These are phyloP conservation scores for Cystobasidium onofrii DNA, from an alignment of 768 basidiomycete genomes.

Conservation along the genomic window DNA sequence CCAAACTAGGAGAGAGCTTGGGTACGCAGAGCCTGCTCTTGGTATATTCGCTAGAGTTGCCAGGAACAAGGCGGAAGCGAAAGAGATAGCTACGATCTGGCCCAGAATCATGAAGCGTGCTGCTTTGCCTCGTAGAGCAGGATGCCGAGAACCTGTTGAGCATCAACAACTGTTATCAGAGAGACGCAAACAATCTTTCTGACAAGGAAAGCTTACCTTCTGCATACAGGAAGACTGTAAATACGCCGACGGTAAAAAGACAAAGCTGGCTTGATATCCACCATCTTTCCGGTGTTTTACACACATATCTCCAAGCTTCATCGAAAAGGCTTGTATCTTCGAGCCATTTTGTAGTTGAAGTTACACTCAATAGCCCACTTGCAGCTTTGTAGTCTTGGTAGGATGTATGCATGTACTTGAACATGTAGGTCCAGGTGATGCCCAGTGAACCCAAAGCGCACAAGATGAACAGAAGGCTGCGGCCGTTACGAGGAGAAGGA, in stretches of 20 bases:
- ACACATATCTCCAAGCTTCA: slow-evolving; percentile 46
- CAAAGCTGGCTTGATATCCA: slow-evolving; percentile 66
- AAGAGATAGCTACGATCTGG: slow-evolving; percentile 62
- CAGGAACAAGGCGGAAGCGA: slow-evolving; percentile 60
- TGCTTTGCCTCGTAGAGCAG: slow-evolving; percentile 46
- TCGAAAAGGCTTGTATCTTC: slow-evolving; percentile 37
- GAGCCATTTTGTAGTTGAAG: slow-evolving; percentile 35
- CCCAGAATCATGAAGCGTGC: slow-evolving; percentile 69
- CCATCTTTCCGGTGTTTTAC: slow-evolving; percentile 53
- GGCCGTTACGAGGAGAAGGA: slow-evolving; percentile 8
- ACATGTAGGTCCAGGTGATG: slow-evolving; percentile 39
- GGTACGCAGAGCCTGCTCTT: neutral
- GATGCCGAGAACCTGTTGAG: neutral
- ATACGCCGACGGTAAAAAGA: slow-evolving; percentile 55
- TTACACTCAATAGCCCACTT: neutral
- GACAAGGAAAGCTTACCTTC: slow-evolving; percentile 54
- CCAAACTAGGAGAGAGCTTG: neutral
- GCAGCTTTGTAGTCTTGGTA: slow-evolving; percentile 16
- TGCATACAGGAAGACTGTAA: slow-evolving; percentile 53
- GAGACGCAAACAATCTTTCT: no score
- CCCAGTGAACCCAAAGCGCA: slow-evolving; percentile 13
- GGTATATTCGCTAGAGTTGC: slow-evolving; percentile 39
- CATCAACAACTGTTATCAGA: no score
- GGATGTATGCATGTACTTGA: slow-evolving; percentile 30
- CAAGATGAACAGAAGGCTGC: neutral